Evolutionary conservation across 1,284 basidiomycete genomes (phyloP).

Genomic region (Lignosus rhinocerotis): DNA sequence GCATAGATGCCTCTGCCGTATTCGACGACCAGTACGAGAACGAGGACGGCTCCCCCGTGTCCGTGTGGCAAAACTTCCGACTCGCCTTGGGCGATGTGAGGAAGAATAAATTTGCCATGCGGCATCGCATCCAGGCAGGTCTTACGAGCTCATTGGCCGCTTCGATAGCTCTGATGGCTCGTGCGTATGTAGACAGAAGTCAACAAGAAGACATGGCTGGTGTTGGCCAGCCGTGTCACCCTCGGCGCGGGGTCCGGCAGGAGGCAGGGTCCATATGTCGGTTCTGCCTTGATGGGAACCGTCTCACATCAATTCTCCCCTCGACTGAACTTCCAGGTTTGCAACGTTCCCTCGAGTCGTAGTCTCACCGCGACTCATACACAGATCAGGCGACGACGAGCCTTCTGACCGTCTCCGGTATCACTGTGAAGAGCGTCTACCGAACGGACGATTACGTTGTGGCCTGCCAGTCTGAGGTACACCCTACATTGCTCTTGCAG

Average conservation of each 20-base stretch:
- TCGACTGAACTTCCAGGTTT: conserved; percentile 40
- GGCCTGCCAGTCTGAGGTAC: conserved; percentile 16
- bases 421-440: conserved; percentile 30
- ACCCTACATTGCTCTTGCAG: conserved; percentile 12
- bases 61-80: conserved; percentile 15
- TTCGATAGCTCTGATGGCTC: conserved; percentile 3
- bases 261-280: conserved; percentile 8
- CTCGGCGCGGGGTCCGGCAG: conserved; percentile 3
- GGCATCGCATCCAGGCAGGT: conserved; percentile 27
- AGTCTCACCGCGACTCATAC: conserved; percentile 1
- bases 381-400: conserved; percentile 30
- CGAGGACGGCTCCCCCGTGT: conserved; percentile 9
- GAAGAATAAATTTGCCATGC: conserved; percentile 8
- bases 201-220: conserved; percentile 29
- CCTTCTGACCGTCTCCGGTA: conserved; percentile 28
- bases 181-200: conserved; percentile 25
- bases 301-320: conserved; percentile 52
- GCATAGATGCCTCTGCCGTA: conserved; percentile 53
- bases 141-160: background rate
- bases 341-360: conserved; percentile 12
- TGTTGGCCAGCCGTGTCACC: conserved; percentile 18
- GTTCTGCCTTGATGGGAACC: conserved; percentile 41
- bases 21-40: conserved; percentile 25
- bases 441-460: conserved; percentile 31
- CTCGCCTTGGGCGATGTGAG: conserved; percentile 15